Conservation (phyloP, 805 yeast genomes). For the Lipomyces spencermartinsiae region DNA sequence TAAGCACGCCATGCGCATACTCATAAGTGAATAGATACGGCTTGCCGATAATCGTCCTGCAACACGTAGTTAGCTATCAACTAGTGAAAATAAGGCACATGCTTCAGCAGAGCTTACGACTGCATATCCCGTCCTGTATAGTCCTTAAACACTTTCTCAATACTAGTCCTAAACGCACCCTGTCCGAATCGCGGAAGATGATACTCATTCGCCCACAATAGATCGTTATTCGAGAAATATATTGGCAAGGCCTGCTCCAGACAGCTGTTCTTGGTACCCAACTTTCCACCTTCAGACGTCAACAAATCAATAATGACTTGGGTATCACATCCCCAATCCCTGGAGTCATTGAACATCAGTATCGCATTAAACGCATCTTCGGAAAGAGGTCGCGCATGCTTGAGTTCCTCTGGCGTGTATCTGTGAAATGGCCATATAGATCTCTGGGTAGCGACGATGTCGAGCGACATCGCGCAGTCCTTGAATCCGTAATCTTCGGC, state of each 20-base stretch:
- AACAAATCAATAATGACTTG: slow-evolving; percentile 78
- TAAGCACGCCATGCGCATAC: slow-evolving; percentile 76
- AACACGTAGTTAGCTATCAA: neutral
- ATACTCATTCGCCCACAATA: slow-evolving; percentile 87
- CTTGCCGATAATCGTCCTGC: slow-evolving; percentile 72
- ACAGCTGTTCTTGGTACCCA: slow-evolving; percentile 63
- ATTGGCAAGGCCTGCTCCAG: slow-evolving; percentile 35
- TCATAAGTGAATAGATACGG: slow-evolving; percentile 82
- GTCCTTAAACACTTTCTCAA: slow-evolving; percentile 65
- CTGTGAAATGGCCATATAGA: slow-evolving; percentile 73
- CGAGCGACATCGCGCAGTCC: slow-evolving; percentile 75
- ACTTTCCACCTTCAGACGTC: slow-evolving; percentile 63
- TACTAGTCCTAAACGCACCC: slow-evolving; percentile 76
- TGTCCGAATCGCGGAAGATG: slow-evolving; percentile 83
- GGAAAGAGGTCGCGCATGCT: slow-evolving; percentile 52
- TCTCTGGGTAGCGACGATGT: slow-evolving; percentile 63
- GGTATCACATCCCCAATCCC: slow-evolving; percentile 84
- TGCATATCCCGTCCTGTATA: slow-evolving; percentile 59
- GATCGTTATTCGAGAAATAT: slow-evolving; percentile 57
- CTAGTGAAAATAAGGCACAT: neutral
- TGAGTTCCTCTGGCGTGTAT: slow-evolving; percentile 54
- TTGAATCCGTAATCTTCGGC: slow-evolving; percentile 76
- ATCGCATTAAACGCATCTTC: slow-evolving; percentile 66
- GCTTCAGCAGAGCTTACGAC: slow-evolving; percentile 1
- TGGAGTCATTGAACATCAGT: slow-evolving; percentile 84